phyloP scores from a whole-genome alignment of 2,329 filamentous ascomycete species.

The Talaromyces piceae region DNA sequence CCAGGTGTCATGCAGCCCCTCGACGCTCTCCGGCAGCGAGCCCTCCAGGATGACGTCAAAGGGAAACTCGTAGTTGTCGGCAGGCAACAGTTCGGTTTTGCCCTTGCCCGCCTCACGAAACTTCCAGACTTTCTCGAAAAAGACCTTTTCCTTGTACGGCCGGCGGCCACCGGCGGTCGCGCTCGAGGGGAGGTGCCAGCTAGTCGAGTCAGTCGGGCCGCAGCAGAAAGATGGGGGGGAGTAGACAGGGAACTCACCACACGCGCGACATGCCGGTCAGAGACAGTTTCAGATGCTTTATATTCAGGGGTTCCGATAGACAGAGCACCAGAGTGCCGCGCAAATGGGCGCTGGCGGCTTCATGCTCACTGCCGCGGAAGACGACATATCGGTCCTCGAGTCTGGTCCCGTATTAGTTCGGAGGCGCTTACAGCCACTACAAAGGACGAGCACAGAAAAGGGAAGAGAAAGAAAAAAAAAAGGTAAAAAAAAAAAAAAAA shows the following conservation, averaged over 20 bases:
- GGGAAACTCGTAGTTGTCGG: conserved; percentile 77
- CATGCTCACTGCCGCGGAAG: conserved; percentile 66
- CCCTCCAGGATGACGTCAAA: conserved; percentile 70
- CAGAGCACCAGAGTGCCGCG: conserved; percentile 69
- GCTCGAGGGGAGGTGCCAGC: conserved; percentile 31
- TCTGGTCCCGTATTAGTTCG: conserved; percentile 37
- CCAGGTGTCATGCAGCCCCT: conserved; percentile 78
- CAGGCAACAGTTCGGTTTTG: conserved; percentile 51
- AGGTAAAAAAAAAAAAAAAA: neutral
- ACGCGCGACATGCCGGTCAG: conserved; percentile 63
- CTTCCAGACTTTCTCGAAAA: conserved; percentile 65
- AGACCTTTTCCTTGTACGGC: conserved; percentile 38
- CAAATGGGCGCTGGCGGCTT: conserved; percentile 67
- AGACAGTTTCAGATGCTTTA: conserved; percentile 66
- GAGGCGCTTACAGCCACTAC: no score
- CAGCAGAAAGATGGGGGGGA: neutral
- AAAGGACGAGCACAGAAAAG: no score
- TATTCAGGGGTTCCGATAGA: conserved; percentile 58
- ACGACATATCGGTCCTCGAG: conserved; percentile 74
- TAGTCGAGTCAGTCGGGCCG: conserved; percentile 10
- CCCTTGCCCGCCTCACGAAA: conserved; percentile 51
- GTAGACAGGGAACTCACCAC: conserved; percentile 47
- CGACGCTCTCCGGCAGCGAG: conserved; percentile 70
- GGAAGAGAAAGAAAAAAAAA: no score
- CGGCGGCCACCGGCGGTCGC: conserved; percentile 31